Evolutionary conservation across 2,329 filamentous ascomycete species (phyloP).

Genomic region (Dothiorella sarmentorum): DNA sequence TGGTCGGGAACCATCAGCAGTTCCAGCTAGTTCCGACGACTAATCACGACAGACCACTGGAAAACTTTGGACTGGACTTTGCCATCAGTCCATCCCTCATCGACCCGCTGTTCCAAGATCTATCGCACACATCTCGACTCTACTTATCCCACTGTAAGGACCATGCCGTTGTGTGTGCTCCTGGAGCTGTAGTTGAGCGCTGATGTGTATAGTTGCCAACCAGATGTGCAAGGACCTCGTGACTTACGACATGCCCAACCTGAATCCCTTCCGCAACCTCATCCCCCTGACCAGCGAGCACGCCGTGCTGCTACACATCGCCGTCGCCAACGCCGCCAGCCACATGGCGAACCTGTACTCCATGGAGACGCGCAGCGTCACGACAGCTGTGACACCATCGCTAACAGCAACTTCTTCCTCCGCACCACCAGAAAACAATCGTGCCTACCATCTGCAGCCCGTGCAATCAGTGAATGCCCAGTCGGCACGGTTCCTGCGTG

Average conservation of each 20-base stretch:
- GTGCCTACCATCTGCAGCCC: not conserved
- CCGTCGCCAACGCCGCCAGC: conserved; percentile 48
- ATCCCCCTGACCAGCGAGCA: conserved; percentile 45
- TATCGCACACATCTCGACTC: not conserved
- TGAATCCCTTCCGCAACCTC: conserved; percentile 49
- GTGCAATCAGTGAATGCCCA: not conserved
- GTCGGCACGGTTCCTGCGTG: conserved; percentile 23
- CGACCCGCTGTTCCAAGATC: conserved; percentile 8
- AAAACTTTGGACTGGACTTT: no score
- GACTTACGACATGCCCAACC: conserved; percentile 44
- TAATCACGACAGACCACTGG: no score
- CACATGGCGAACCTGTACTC: conserved; percentile 41
- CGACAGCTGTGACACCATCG: not conserved
- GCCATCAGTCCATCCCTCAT: not conserved
- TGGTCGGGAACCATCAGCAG: no score
- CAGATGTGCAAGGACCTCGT: conserved; percentile 55
- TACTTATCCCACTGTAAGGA: conserved; percentile 9
- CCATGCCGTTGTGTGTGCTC: no score
- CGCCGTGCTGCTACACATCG: conserved; percentile 45
- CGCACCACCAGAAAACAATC: no score
- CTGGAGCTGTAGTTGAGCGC: not conserved
- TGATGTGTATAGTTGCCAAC: conserved; percentile 16
- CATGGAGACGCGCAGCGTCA: not conserved
- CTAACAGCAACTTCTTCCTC: not conserved
- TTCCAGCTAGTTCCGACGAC: no score